Percentiles rank a stretch among this genome's conserved stretches.
Conservation (phyloP, 257 asterid genomes). For the Nicotiana paniculata region DNA sequence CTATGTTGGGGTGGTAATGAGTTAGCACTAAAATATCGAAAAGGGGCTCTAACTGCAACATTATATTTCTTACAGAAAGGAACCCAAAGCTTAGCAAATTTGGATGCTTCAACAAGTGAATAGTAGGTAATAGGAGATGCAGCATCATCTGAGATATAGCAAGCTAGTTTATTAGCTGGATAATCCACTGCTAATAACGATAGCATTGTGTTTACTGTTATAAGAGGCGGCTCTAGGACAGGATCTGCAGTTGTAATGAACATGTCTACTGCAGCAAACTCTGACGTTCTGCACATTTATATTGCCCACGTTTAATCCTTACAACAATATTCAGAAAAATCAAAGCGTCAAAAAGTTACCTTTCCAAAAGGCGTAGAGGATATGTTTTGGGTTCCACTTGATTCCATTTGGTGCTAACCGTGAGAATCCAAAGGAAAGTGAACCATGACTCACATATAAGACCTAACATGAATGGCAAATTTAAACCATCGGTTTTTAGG, state of each 20-base stretch:
- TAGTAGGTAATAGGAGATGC: conserved; percentile 29
- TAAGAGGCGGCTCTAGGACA: conserved; percentile 24
- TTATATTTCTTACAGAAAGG: conserved; percentile 31
- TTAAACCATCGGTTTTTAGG: conserved; percentile 8
- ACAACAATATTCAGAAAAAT: not conserved
- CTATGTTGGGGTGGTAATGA: not conserved
- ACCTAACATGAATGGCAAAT: conserved; percentile 20
- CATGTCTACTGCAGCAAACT: conserved; percentile 30
- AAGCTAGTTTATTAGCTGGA: conserved; percentile 29
- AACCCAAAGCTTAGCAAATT: conserved; percentile 32
- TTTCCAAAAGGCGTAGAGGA: conserved; percentile 20
- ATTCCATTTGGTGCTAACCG: conserved; percentile 26
- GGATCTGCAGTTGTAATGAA: conserved; percentile 37
- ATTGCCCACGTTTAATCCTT: not conserved
- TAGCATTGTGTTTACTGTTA: conserved; percentile 31
- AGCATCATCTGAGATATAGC: conserved; percentile 35
- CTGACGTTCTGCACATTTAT: not conserved
- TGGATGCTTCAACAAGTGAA: conserved; percentile 25
- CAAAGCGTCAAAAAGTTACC: not conserved
- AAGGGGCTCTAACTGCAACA: conserved; percentile 29
- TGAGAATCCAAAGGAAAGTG: conserved; percentile 30
- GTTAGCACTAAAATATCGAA: conserved; percentile 15
- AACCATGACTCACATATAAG: conserved; percentile 35
- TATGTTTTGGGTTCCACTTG: conserved; percentile 12
- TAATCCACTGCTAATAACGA: conserved; percentile 32